These are phyloP conservation scores for Ophidiomyces ophidiicola DNA, from an alignment of 2,329 filamentous ascomycete genomes.

Conservation along the genomic window DNA sequence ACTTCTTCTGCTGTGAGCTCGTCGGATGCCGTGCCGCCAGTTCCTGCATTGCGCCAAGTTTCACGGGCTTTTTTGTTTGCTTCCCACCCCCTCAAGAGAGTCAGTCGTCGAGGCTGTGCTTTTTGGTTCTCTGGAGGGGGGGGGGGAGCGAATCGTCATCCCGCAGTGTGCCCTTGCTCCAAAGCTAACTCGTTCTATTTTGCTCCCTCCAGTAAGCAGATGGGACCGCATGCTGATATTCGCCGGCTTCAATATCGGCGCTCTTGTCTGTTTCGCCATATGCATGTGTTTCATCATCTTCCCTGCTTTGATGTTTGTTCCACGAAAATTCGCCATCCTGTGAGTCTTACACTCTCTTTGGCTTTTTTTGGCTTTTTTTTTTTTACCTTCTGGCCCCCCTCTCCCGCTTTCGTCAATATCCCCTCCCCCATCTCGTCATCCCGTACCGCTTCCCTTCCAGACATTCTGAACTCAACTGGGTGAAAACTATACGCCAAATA, in stretches of 20 bases:
- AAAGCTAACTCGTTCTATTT: background rate
- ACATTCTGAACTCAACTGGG: too few species aligned
- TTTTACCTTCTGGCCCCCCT: too few species aligned
- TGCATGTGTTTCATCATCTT: slow-evolving; percentile 73
- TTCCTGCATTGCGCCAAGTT: slow-evolving; percentile 29
- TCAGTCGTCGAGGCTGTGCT: background rate
- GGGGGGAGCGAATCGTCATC: slow-evolving; percentile 2
- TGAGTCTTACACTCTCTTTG: slow-evolving; percentile 48
- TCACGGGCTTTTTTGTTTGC: slow-evolving; percentile 17
- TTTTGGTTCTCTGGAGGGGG: background rate
- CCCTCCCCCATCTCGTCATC: too few species aligned
- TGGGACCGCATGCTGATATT: slow-evolving; percentile 95
- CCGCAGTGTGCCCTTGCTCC: too few species aligned
- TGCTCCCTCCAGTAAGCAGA: slow-evolving; percentile 60
- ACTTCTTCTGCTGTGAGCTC: slow-evolving; percentile 27
- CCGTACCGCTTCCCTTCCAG: too few species aligned
- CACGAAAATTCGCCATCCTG: slow-evolving; percentile 93
- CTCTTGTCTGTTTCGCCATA: slow-evolving; percentile 81
- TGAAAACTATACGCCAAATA: too few species aligned
- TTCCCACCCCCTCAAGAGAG: background rate
- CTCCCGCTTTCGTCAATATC: too few species aligned
- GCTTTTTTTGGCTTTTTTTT: slow-evolving; percentile 17
- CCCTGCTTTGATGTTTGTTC: slow-evolving; percentile 65
- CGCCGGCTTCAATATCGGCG: slow-evolving; percentile 76
- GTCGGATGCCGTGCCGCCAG: too few species aligned